Evolutionary conservation across 2,329 filamentous ascomycete species (phyloP), one percentile per base, ranked within the genome.

Genomic region (Aureobasidium sp.): DNA sequence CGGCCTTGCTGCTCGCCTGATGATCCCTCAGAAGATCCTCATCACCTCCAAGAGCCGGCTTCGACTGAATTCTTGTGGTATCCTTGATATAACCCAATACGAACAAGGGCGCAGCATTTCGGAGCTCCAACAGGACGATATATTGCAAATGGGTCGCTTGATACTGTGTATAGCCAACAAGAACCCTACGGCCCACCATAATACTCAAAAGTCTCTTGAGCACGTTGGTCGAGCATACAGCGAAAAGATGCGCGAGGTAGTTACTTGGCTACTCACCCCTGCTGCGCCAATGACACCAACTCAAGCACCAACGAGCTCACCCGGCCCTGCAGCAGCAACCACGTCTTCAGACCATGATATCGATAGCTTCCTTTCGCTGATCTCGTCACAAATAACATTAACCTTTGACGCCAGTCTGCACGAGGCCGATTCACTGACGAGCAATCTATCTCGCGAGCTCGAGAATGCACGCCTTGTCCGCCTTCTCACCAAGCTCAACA

Each of bases 1-100:
- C 61, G 89, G 89, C 24, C 80, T 97, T 44, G 93, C 94, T 26
- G 93, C 92, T 41, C 84, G 92, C 53, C 88, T 93, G 59, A 85
- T 99, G 50, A 90, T 94, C 63, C 82, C 90, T 13, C 93, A 85
- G 75, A 97, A 97, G 73, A 87, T 99, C 63, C 82, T 99, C 17
- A 72, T 97, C 26, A 97, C 93, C 0, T 89, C 91, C 48, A 96
- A 93, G 76, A 94, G 93, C 71, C 88, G 92, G 36, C 85, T 99
- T 65, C 87, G 93, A 36, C 80, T 99, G 46, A 93, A 89, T 70
- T 92, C 89, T 17, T 97, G 93, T 74, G 89, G 87, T 1, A 87
- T 99, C 36, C 80, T 96, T 64, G 94, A 99, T 71, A 91, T 99
- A 37, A 84, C 96, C 20, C 87, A 95, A 64, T 91, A 86, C 69